A percentile compares a stretch with the other conserved stretches of the same genome.
Conservation (phyloP, 257 asterid genomes). For the Salvia splendens region DNA sequence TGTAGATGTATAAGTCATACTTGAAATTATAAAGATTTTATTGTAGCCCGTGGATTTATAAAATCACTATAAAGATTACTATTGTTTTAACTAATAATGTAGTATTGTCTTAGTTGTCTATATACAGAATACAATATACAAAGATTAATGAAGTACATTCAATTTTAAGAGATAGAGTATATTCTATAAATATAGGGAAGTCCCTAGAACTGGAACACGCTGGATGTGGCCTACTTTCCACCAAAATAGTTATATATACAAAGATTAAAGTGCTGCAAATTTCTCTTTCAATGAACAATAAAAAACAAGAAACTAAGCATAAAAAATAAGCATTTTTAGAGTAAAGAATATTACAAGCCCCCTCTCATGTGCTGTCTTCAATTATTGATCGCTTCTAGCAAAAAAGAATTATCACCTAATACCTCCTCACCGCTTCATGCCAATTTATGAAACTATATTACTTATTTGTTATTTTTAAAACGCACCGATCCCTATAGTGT, state of each 20-base stretch:
- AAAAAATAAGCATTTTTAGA: conserved; percentile 3
- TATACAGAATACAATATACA: no score
- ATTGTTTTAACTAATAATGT: no score
- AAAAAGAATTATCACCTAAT: conserved; percentile 21
- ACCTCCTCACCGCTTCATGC: conserved; percentile 32
- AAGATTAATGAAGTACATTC: no score
- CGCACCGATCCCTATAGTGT: conserved; percentile 32
- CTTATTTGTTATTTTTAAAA: background rate
- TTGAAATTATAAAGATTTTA: no score
- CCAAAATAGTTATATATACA: background rate
- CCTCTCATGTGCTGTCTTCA: conserved; percentile 42
- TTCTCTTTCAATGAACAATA: background rate
- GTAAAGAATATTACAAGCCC: conserved; percentile 24
- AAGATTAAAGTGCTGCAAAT: conserved; percentile 6
- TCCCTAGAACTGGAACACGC: background rate
- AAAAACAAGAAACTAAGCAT: background rate
- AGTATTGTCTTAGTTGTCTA: no score
- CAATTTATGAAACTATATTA: conserved; percentile 27
- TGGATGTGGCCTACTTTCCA: background rate
- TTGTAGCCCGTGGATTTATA: no score
- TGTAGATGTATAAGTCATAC: no score
- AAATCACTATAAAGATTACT: no score
- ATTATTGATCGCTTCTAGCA: conserved; percentile 35
- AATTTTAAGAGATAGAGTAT: background rate
- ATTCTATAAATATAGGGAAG: background rate